Base-by-base conservation (phyloP, 805 yeast species). In the Millerozyma acaciae region DNA sequence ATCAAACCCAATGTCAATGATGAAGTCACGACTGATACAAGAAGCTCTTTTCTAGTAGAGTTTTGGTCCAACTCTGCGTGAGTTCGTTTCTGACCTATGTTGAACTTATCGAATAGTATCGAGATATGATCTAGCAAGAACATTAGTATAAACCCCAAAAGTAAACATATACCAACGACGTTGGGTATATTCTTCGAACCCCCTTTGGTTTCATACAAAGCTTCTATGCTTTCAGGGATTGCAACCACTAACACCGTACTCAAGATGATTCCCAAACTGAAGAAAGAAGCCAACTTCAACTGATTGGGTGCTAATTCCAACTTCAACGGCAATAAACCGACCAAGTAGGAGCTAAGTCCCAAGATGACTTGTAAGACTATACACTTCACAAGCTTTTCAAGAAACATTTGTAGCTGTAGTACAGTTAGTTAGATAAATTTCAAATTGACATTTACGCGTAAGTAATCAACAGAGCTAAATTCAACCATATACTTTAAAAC, bases 191-290 rank as follows among this genome's bases (percentile, higher is more conserved):
- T 48, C 16, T 47, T 28, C 13, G 49, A 47, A 4, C 34, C 34
- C 8, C 39, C 48, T 1, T 30, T 18, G 8, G 52, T 43, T 4
- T 42, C 45, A 38, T 56, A 60, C 26, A 71, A 43, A 4, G 69
- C 65, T 39, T 69, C 75, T 13, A 75, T 61, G 3, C 85, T 86
- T 50, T 81, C 88, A 1, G 87, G 87, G 13, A 81, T 66, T 16
- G 81, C 73, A 12, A 81, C 60, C 7, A 72, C 62, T 34, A 80
- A 52, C 1, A 82, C 67, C 0, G 86, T 73, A 4, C 85, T 78
- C 5, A 80, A 57, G 33, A 81, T 61, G 14, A 81, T 57, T 1
- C 87, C 87, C 44, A 71, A 65, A 34, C 83, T 77, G 30, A 78
- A 56, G 8, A 70, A 57, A 2, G 84, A 71, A 5, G 75, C 51